Conservation (phyloP, 2,329 filamentous ascomycete genomes). For the Canariomyces notabilis region DNA sequence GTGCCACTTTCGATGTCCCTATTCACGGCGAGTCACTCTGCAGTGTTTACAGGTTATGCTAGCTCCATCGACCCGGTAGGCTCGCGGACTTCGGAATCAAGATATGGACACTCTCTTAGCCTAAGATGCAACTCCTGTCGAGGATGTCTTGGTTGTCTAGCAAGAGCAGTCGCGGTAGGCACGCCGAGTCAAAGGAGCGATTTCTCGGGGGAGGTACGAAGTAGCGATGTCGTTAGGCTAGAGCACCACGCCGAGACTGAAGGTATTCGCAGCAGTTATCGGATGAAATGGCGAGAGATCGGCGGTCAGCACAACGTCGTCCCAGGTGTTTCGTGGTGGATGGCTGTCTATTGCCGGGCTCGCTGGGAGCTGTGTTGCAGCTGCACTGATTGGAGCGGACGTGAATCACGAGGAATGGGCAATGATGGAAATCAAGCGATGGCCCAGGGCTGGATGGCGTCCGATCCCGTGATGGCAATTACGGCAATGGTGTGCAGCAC, state of each 20-base stretch:
- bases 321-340: slow-evolving; percentile 5
- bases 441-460: slow-evolving; percentile 7
- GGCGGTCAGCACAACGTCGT: not conserved
- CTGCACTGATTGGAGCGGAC: slow-evolving; percentile 11
- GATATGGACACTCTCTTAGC: slow-evolving; percentile 2
- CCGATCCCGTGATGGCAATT: slow-evolving; percentile 20
- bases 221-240: too few species aligned
- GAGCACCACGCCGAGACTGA: too few species aligned
- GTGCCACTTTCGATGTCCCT: slow-evolving; percentile 10
- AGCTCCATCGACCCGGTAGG: slow-evolving; percentile 22
- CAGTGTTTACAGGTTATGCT: slow-evolving; percentile 19
- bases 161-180: not conserved
- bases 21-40: slow-evolving; percentile 14
- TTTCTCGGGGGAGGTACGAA: not conserved
- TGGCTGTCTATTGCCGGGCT: slow-evolving; percentile 2
- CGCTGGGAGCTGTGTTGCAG: slow-evolving; percentile 3
- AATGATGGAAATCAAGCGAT: slow-evolving; percentile 17
- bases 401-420: slow-evolving; percentile 15
- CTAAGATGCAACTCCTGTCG: slow-evolving; percentile 5
- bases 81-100: slow-evolving; percentile 14
- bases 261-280: slow-evolving; percentile 12
- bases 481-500: slow-evolving; percentile 11
- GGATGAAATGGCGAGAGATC: slow-evolving; percentile 13
- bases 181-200: not conserved
- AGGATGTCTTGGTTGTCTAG: too few species aligned